Conservation (phyloP, 2,329 filamentous ascomycete genomes). For the Pestalotiopsis sp. region DNA sequence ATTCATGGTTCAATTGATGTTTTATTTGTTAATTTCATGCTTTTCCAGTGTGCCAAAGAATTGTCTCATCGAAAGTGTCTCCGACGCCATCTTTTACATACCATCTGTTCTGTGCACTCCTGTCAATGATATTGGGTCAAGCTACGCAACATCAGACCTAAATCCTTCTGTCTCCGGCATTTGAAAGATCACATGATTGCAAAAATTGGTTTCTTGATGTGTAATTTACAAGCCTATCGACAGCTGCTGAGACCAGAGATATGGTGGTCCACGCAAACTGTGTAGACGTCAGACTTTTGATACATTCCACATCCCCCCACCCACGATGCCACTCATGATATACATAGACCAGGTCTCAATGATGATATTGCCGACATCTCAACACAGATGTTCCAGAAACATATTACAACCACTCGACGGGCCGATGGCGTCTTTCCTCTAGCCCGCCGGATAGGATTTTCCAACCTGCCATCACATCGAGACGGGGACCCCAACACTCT, state of each 20-base stretch:
- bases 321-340: background rate
- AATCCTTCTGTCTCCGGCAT: too few species aligned
- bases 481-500: background rate
- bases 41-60: background rate
- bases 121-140: background rate
- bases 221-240: background rate
- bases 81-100: background rate
- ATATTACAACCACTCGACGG: too few species aligned
- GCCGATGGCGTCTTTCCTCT: too few species aligned
- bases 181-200: background rate
- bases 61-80: background rate
- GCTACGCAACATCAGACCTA: background rate
- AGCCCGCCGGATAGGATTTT: background rate
- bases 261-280: background rate
- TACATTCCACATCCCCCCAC: background rate
- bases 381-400: too few species aligned
- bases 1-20: background rate
- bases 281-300: background rate
- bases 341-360: background rate
- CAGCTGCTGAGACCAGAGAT: background rate
- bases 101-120: background rate
- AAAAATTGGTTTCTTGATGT: background rate
- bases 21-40: background rate
- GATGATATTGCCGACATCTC: background rate
- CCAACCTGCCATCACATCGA: background rate